phyloP scores from a whole-genome alignment of 106 monocot genomes.

The Cymbidium sinense region DNA sequence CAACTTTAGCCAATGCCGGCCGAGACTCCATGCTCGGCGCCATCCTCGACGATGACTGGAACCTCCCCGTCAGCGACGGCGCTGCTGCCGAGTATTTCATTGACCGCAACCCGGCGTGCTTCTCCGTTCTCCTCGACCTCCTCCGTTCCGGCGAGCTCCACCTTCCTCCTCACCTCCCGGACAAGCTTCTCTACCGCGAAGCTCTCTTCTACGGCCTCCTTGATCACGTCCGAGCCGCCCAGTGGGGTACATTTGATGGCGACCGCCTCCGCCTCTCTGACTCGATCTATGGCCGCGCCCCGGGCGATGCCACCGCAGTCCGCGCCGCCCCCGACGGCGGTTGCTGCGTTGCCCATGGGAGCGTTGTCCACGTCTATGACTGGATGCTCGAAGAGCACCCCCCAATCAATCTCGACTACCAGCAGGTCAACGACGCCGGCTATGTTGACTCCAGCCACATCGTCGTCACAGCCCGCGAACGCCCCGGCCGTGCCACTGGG shows the following conservation, averaged over 20 bases:
- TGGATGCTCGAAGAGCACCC: slow-evolving; percentile 70
- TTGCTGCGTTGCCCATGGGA: slow-evolving; percentile 90
- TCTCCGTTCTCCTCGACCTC: slow-evolving; percentile 73
- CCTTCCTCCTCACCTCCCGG: slow-evolving; percentile 38
- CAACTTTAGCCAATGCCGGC: slow-evolving; percentile 77
- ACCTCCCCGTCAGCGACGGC: neutral
- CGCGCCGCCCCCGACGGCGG: slow-evolving; percentile 85
- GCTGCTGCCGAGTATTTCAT: slow-evolving; percentile 54
- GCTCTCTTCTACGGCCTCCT: slow-evolving; percentile 75
- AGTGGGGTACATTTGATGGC: slow-evolving; percentile 73
- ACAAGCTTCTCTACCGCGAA: slow-evolving; percentile 57
- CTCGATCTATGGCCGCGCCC: slow-evolving; percentile 54
- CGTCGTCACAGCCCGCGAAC: slow-evolving; percentile 54
- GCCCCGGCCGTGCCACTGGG: slow-evolving; percentile 36
- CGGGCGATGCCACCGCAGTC: slow-evolving; percentile 79
- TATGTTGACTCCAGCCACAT: slow-evolving; percentile 48
- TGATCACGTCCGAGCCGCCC: slow-evolving; percentile 58
- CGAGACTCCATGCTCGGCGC: slow-evolving; percentile 84
- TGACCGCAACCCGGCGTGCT: slow-evolving; percentile 81
- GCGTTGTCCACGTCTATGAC: slow-evolving; percentile 74
- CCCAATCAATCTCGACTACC: slow-evolving; percentile 70
- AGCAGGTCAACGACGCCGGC: slow-evolving; percentile 69
- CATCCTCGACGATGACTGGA: slow-evolving; percentile 63
- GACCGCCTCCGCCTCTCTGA: slow-evolving; percentile 38
- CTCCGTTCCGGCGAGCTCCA: slow-evolving; percentile 82